A percentile compares a stretch with the other conserved stretches of the same genome.
Evolutionary conservation across 305 asterid genomes (phyloP).

Genomic region (Fraxinus sp.): DNA sequence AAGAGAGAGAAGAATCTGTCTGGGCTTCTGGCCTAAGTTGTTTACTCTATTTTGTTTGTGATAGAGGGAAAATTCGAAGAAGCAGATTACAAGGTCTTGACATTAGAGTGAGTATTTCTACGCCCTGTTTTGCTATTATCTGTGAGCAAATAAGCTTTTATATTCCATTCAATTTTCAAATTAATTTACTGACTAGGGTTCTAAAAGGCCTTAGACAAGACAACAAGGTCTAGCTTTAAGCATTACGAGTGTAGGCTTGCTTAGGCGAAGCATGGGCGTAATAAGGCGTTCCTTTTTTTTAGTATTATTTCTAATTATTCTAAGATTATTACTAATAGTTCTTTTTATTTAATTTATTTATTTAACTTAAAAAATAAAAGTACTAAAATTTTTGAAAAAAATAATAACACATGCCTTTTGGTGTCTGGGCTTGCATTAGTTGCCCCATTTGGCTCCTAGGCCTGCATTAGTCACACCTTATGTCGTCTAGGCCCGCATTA

Average conservation of each 20-base stretch:
- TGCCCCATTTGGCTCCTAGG: not conserved
- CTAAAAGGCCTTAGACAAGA: not conserved
- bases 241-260: not conserved
- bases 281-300: not conserved
- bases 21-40: constrained; percentile 99
- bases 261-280: not conserved
- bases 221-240: not conserved
- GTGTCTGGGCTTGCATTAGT: not conserved
- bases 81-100: constrained; percentile 92
- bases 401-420: not conserved
- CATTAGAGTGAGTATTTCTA: constrained; percentile 74
- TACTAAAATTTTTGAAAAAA: not conserved
- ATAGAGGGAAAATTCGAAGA: constrained; percentile 93
- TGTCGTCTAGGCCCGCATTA: not conserved
- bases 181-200: not conserved
- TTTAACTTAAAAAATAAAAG: not conserved
- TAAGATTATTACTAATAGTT: not conserved
- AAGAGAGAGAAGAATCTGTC: constrained; percentile 87
- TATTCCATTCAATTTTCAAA: constrained; percentile 10
- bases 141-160: not conserved
- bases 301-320: not conserved
- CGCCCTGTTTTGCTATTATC: constrained; percentile 14
- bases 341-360: not conserved
- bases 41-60: constrained; percentile 86
- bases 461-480: not conserved